Conservation (phyloP, 768 basidiomycete genomes). For the Pholiota conissans region DNA sequence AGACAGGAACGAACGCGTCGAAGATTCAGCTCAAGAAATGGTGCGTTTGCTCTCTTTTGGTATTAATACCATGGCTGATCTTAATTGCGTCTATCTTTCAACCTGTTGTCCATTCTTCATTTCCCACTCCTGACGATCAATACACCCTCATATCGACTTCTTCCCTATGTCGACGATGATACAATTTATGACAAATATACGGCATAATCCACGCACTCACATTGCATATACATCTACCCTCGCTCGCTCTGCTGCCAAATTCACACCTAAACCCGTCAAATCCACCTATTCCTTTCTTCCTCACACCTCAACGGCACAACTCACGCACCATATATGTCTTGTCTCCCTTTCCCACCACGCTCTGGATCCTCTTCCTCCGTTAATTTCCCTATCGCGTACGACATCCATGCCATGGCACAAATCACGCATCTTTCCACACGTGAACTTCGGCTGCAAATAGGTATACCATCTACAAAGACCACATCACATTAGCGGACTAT, state of each 20-base stretch:
- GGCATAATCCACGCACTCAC: not conserved
- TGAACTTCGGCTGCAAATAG: constrained; percentile 34
- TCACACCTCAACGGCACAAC: not conserved
- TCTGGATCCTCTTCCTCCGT: not conserved
- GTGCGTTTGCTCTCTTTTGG: constrained; percentile 41
- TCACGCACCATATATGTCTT: not conserved
- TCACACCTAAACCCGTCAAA: not conserved
- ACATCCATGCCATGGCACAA: not conserved
- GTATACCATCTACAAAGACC: constrained; percentile 96
- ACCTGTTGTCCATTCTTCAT: not conserved
- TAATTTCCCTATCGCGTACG: not conserved
- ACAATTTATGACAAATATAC: not conserved
- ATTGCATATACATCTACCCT: not conserved
- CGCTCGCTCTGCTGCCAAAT: not conserved
- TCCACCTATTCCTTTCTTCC: not conserved
- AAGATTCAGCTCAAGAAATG: constrained; percentile 99
- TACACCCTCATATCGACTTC: not conserved
- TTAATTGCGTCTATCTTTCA: not conserved
- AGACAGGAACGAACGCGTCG: constrained; percentile 80
- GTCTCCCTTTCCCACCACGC: not conserved
- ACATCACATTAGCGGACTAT: constrained; percentile 90
- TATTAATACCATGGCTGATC: not conserved
- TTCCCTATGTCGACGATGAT: not conserved
- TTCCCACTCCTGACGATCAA: not conserved
- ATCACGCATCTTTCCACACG: not conserved